Conservation (phyloP, 2,329 filamentous ascomycete genomes). For the Elsinoe batatas region DNA sequence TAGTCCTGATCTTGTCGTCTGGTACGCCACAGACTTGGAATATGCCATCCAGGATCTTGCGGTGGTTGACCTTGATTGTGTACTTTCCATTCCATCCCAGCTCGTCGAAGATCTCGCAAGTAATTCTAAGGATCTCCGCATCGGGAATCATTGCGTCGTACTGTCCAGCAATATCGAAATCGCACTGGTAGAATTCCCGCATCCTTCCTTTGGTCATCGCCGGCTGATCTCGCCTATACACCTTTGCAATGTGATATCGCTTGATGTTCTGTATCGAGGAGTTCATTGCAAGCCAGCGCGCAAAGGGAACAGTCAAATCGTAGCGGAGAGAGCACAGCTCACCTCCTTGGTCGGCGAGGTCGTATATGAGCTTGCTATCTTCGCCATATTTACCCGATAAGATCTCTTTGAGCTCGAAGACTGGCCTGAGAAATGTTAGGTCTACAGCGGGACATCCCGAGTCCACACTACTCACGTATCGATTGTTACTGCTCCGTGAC, state of each 20-base stretch:
- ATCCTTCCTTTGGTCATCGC: conserved; percentile 86
- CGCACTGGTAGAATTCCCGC: conserved; percentile 95
- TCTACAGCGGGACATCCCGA: background rate
- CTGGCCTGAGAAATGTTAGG: conserved; percentile 36
- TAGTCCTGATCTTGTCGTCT: conserved; percentile 73
- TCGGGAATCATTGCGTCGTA: conserved; percentile 91
- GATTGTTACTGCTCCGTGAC: conserved; percentile 68
- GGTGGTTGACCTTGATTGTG: conserved; percentile 90
- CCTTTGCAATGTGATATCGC: conserved; percentile 91
- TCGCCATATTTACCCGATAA: conserved; percentile 85
- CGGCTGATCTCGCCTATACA: conserved; percentile 71
- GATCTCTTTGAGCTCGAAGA: conserved; percentile 81
- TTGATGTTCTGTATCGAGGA: conserved; percentile 73
- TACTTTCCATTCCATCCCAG: conserved; percentile 65
- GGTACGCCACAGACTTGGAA: conserved; percentile 89
- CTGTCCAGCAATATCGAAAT: conserved; percentile 84
- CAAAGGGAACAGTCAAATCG: conserved; percentile 82
- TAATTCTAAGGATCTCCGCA: conserved; percentile 76
- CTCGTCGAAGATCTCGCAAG: conserved; percentile 73
- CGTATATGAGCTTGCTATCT: conserved; percentile 86
- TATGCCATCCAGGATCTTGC: conserved; percentile 85
- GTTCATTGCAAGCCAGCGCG: conserved; percentile 90
- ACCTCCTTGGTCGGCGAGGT: conserved; percentile 77
- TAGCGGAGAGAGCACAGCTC: conserved; percentile 78
- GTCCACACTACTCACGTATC: conserved; percentile 49